Evolutionary conservation across 139 green algal genomes (phyloP).

Genomic region (Mesostigma viride): DNA sequence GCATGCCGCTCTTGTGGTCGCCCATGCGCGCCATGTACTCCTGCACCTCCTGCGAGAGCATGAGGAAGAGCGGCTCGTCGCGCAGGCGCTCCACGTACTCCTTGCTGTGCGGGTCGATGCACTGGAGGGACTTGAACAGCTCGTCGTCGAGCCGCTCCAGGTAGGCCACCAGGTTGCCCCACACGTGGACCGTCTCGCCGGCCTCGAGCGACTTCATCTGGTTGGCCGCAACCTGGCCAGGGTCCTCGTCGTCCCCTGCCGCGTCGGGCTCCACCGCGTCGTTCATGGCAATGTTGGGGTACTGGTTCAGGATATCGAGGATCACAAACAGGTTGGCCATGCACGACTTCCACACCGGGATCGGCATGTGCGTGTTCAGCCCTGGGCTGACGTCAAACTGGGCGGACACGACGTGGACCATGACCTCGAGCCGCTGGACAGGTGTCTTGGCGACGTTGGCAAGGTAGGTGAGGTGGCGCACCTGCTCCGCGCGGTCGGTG

Average conservation of each 20-base stretch:
- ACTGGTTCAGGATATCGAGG: slow-evolving; percentile 48
- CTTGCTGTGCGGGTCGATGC: slow-evolving; percentile 86
- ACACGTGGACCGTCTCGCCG: slow-evolving; percentile 49
- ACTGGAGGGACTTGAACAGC: slow-evolving; percentile 92
- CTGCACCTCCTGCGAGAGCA: slow-evolving; percentile 62
- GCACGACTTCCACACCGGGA: slow-evolving; percentile 68
- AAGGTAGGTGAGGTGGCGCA: slow-evolving; percentile 64
- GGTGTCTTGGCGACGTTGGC: slow-evolving; percentile 67
- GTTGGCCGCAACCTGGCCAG: too few relatives aligned
- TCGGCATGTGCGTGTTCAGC: slow-evolving; percentile 67
- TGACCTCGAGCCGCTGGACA: slow-evolving; percentile 58
- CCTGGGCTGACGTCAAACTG: slow-evolving; percentile 85
- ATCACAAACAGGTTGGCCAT: slow-evolving; percentile 51
- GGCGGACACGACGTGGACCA: slow-evolving; percentile 70
- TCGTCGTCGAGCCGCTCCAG: slow-evolving; percentile 96
- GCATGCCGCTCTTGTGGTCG: slow-evolving; percentile 31
- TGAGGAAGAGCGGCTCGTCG: slow-evolving; percentile 86
- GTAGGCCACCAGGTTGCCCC: slow-evolving; percentile 86
- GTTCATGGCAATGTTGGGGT: slow-evolving; percentile 59
- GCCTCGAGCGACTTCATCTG: too few relatives aligned
- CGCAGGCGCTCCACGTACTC: slow-evolving; percentile 86
- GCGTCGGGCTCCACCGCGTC: slow-evolving; percentile 27
- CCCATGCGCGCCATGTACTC: slow-evolving; percentile 39
- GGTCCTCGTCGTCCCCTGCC: slow-evolving; percentile 21
- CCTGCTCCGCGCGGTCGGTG: slow-evolving; percentile 70